Percentiles rank a stretch among this genome's conserved stretches.
phyloP scores from a whole-genome alignment of 129 eudicot species.

The Logfia minima region DNA sequence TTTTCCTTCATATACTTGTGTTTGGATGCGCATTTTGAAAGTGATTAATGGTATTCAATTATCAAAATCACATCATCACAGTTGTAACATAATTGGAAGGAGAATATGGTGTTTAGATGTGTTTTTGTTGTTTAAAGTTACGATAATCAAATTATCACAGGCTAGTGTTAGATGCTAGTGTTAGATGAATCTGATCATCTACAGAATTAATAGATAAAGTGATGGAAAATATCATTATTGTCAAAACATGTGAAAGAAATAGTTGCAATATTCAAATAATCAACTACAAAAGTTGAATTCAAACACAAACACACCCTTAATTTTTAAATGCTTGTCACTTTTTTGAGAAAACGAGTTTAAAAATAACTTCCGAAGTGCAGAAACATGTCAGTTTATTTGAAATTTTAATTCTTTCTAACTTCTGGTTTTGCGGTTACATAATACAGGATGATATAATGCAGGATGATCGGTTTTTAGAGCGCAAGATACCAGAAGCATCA shows the following conservation, averaged over 20 bases:
- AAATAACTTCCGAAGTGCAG: neutral
- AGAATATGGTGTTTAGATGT: neutral
- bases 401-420: neutral
- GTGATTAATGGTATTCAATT: neutral
- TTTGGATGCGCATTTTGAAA: neutral
- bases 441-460: conserved; percentile 38
- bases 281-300: neutral
- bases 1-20: neutral
- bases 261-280: neutral
- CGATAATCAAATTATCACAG: too few relatives aligned
- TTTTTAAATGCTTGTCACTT: neutral
- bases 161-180: neutral
- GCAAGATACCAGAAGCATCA: conserved; percentile 34
- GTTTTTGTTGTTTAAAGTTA: too few relatives aligned
- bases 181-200: neutral
- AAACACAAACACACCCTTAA: neutral
- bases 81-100: neutral
- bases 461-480: conserved; percentile 31
- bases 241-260: neutral
- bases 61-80: neutral
- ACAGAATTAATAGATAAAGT: neutral
- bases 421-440: neutral
- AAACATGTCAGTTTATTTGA: neutral
- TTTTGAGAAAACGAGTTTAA: neutral
- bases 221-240: too few relatives aligned